Conservation (phyloP, 2,329 filamentous ascomycete genomes). For the Helotiales sp. region DNA sequence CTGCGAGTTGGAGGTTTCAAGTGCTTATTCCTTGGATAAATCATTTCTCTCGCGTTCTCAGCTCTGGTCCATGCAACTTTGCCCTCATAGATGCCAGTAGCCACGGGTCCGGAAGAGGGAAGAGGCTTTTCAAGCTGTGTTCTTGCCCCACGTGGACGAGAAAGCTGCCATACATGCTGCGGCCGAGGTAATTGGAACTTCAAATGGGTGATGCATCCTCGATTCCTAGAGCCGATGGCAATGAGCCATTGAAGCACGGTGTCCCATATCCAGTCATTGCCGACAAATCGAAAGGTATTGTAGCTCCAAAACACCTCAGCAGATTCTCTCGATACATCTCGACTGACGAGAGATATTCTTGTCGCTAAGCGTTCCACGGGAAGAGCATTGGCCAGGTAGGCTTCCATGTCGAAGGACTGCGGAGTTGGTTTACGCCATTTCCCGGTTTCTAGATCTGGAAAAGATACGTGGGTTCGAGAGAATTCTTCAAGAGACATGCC, state of each 20-base stretch:
- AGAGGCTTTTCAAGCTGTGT: not conserved
- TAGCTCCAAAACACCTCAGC: not conserved
- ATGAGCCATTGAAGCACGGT: not conserved
- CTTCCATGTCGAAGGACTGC: not conserved
- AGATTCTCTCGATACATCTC: not conserved
- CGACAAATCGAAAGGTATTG: constrained; percentile 6
- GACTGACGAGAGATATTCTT: not conserved
- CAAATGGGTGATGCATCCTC: not conserved
- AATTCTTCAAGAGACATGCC: not conserved
- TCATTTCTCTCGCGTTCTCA: not conserved
- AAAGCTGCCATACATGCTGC: constrained; percentile 6
- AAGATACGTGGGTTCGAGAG: not conserved
- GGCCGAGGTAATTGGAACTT: not conserved
- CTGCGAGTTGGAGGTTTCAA: not conserved
- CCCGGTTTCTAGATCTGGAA: not conserved
- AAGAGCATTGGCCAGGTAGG: not conserved
- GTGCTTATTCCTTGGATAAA: not conserved
- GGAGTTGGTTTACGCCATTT: too few relatives aligned
- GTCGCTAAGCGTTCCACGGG: not conserved
- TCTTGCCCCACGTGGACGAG: not conserved
- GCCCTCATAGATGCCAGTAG: too few relatives aligned
- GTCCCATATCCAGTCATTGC: constrained; percentile 2
- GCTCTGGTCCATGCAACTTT: too few relatives aligned
- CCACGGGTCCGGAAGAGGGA: too few relatives aligned
- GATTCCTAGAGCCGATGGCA: not conserved